Conservation (phyloP, 164 flowering plant genomes). For the Santalum album region DNA sequence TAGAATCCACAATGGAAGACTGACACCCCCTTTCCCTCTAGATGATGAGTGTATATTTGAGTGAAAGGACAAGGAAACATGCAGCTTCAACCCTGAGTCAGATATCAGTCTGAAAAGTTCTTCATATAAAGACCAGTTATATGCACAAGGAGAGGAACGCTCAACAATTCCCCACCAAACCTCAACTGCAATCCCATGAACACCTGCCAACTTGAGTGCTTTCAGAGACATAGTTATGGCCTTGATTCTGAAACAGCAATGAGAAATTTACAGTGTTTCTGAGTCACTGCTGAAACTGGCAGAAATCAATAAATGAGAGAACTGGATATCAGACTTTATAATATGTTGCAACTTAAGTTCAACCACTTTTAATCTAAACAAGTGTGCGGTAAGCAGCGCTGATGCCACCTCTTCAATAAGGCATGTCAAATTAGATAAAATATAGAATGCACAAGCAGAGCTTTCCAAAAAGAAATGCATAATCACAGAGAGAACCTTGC, state of each 20-base stretch:
- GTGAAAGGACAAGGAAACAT: constrained; percentile 52
- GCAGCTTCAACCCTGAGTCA: constrained; percentile 43
- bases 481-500: too few relatives aligned
- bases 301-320: background rate
- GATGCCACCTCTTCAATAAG: too few relatives aligned
- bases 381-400: background rate
- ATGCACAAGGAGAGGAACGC: constrained; percentile 37
- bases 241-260: constrained; percentile 28
- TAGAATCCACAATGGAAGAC: constrained; percentile 44
- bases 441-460: too few relatives aligned
- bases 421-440: too few relatives aligned
- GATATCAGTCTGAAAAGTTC: constrained; percentile 39
- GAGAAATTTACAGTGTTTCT: background rate
- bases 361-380: background rate
- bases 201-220: constrained; percentile 67
- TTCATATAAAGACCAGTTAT: constrained; percentile 51
- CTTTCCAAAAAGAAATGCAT: too few relatives aligned
- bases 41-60: constrained; percentile 23
- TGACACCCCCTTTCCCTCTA: constrained; percentile 25
- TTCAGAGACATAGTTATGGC: constrained; percentile 42
- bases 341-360: background rate
- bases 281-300: constrained; percentile 3
- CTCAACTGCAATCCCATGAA: constrained; percentile 56
- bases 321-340: background rate
- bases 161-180: constrained; percentile 72